phyloP scores from a whole-genome alignment of 148 eudicot species.

The Rhododendron williamsianum region DNA sequence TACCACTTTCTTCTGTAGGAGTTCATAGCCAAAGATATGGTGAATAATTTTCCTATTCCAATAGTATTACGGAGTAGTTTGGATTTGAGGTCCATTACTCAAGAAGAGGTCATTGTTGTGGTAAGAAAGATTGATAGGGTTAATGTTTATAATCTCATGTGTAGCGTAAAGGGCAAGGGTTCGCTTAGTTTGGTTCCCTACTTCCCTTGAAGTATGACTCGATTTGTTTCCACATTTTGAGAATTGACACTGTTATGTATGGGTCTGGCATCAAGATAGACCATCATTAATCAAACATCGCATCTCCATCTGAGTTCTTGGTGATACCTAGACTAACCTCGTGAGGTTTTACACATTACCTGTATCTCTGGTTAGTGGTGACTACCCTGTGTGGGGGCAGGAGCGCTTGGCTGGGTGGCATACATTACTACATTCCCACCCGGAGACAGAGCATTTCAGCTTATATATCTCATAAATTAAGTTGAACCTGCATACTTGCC shows the following conservation, averaged over 20 bases:
- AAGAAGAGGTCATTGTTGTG: background rate
- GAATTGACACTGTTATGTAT: background rate
- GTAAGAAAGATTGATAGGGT: background rate
- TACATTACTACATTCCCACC: background rate
- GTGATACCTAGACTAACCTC: background rate
- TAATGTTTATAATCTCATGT: background rate
- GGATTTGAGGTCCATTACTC: background rate
- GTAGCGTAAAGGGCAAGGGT: background rate
- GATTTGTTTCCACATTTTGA: background rate
- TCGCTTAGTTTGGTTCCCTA: background rate
- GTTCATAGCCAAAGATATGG: background rate
- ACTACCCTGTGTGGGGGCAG: background rate
- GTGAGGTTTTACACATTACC: background rate
- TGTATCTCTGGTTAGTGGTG: background rate
- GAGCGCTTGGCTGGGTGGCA: background rate
- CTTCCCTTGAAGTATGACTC: background rate
- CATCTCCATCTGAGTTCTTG: background rate
- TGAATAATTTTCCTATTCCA: background rate
- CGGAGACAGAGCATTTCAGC: background rate
- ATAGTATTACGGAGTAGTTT: background rate
- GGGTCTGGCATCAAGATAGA: background rate
- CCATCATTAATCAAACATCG: background rate
- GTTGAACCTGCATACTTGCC: background rate
- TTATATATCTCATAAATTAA: background rate
- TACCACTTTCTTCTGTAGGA: background rate